Evolutionary conservation across 192 early-diverging fungal species (phyloP), one percentile per base, ranked within the genome.

Genomic region (Phlyctochytrium planicorne): DNA sequence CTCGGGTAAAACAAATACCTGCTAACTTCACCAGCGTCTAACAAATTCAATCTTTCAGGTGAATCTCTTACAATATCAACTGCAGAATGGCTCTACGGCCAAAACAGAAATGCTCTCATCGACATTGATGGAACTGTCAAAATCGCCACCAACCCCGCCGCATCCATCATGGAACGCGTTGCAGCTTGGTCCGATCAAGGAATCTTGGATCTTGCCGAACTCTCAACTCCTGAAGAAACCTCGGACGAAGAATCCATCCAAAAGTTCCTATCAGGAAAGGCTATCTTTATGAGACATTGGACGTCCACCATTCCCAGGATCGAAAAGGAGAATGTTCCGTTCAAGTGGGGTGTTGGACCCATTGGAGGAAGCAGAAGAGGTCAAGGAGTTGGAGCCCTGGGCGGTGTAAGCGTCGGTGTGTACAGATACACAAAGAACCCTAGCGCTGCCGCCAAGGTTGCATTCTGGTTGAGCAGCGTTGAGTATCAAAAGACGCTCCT

Each of bases 281-380:
- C 59, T 30, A 33, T 80, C 32, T 80, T 76, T 53, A 36, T 76
- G 50, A 67, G 78, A 23, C 68, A 68, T 16, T 73, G 74, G 32
- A 59, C 78, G 2, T 36, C 50, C 57, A 67, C 61, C 16, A 53
- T 66, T 30, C 53, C 50, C 34, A 56, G 71, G n/a, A 37, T 72
- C 37, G 30, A 25, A 23, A 65, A 52, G 12, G 31, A n/a, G 33
- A 29, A 30, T 3, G 14, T 71, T 6, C 0, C 2, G 1, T 76
- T 80, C 62, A 53, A 61, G 20, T 80, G 78, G 78, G 78, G 78
- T 20, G 64, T 76, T 4, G 68, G 71, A 30, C 78, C 78, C 4
- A 50, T 80, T 3, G 63, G 65, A 6, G 69, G 68, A 37, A 65
- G 57, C 47, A 65, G 69, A 23, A 31, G 35, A 25, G 40, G 59